These are phyloP conservation scores for Fusarium algeriense DNA, from an alignment of 2,329 filamentous ascomycete species.

Conservation along the genomic window DNA sequence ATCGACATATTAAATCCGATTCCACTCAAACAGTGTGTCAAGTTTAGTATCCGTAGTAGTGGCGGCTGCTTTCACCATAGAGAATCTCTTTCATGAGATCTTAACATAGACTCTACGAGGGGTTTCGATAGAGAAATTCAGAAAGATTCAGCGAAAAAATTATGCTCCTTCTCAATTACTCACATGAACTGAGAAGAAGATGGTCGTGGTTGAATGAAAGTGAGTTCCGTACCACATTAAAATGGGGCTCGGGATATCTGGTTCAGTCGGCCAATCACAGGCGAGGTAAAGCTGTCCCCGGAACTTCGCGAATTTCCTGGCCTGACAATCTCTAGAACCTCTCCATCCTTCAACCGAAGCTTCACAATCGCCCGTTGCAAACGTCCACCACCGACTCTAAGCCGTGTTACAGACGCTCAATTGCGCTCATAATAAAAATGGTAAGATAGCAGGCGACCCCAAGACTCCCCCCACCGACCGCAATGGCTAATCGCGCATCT, in stretches of 20 bases:
- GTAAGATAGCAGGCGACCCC: constrained; percentile 44
- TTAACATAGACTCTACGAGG: no score
- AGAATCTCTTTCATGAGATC: neutral
- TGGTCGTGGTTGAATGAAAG: neutral
- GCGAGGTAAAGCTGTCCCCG: constrained; percentile 47
- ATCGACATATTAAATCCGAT: neutral
- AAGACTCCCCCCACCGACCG: neutral
- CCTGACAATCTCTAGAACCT: constrained; percentile 50
- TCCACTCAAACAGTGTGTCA: neutral
- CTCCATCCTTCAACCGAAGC: constrained; percentile 48
- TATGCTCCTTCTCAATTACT: neutral
- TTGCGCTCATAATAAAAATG: constrained; percentile 53
- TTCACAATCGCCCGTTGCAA: constrained; percentile 45
- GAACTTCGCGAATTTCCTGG: constrained; percentile 53
- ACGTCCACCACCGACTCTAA: constrained; percentile 44
- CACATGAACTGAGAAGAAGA: neutral
- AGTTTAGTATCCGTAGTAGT: neutral
- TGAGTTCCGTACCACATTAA: constrained; percentile 16
- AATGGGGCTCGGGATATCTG: constrained; percentile 39
- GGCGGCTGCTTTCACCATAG: neutral
- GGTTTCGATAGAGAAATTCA: neutral
- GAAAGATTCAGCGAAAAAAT: neutral
- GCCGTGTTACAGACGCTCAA: constrained; percentile 47
- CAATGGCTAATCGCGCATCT: constrained; percentile 53
- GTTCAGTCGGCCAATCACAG: constrained; percentile 48